Evolutionary conservation across 2,329 filamentous ascomycete genomes (phyloP).

Genomic region (Tolypocladium ophioglossoides): DNA sequence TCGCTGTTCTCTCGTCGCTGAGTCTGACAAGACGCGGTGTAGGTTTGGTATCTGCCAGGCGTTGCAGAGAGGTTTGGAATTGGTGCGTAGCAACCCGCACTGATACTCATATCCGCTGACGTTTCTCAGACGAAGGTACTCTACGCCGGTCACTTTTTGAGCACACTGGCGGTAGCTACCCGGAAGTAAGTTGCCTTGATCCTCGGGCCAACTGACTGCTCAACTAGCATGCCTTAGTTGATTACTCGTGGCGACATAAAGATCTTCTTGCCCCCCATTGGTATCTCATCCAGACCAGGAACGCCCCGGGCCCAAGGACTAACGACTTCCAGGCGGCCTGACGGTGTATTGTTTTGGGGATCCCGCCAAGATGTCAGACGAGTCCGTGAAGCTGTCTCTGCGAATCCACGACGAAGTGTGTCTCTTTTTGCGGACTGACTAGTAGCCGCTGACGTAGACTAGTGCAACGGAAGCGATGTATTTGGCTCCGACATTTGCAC

Average conservation of each 20-base stretch:
- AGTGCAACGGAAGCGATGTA: constrained; percentile 93
- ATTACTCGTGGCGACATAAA: constrained; percentile 95
- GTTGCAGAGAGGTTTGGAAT: constrained; percentile 92
- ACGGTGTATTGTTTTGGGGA: constrained; percentile 98
- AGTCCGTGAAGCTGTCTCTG: constrained; percentile 68
- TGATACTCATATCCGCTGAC: constrained; percentile 12
- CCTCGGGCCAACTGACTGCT: constrained; percentile 5
- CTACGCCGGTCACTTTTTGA: constrained; percentile 85
- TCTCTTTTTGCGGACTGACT: neutral
- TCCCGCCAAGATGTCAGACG: constrained; percentile 85
- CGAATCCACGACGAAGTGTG: constrained; percentile 62
- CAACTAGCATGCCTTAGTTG: constrained; percentile 35
- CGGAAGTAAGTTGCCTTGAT: constrained; percentile 45
- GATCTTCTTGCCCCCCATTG: constrained; percentile 89
- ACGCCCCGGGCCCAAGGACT: neutral
- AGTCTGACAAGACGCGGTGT: constrained; percentile 1
- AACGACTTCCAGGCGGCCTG: constrained; percentile 51
- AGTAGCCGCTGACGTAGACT: constrained; percentile 5
- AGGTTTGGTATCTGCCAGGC: constrained; percentile 72
- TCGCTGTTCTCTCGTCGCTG: neutral
- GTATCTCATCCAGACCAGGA: constrained; percentile 21
- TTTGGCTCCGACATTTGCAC: constrained; percentile 98
- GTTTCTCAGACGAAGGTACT: constrained; percentile 60
- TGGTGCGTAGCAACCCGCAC: constrained; percentile 32
- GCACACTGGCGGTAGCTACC: constrained; percentile 91